Conservation (phyloP, 1,139 yeast species). For the Protomyces inouyei region DNA sequence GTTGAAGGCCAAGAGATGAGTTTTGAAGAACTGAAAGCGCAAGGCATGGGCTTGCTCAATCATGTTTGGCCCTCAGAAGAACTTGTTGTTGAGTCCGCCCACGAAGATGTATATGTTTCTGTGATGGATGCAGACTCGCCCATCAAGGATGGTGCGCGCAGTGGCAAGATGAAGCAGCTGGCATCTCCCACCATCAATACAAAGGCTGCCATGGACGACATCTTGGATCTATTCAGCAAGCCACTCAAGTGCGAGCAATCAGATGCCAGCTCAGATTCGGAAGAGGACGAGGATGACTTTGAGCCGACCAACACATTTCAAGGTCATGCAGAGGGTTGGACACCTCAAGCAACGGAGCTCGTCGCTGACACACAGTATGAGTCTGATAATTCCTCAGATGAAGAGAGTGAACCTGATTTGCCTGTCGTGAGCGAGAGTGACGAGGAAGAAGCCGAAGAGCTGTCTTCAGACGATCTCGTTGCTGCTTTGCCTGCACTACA, state of each 20-base stretch:
- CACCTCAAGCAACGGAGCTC: slow-evolving; percentile 6
- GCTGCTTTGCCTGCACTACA: background rate
- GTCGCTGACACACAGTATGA: slow-evolving; percentile 14
- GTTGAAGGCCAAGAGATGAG: slow-evolving; percentile 51
- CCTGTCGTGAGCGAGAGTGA: slow-evolving; percentile 26
- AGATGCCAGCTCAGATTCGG: slow-evolving; percentile 39
- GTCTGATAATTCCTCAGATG: slow-evolving; percentile 28
- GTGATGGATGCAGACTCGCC: slow-evolving; percentile 24
- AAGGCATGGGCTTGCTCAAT: slow-evolving; percentile 40
- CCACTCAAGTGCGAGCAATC: slow-evolving; percentile 45
- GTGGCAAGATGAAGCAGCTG: slow-evolving; percentile 17
- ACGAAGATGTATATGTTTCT: slow-evolving; percentile 12
- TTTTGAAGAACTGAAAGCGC: slow-evolving; percentile 59
- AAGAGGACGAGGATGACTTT: slow-evolving; percentile 30
- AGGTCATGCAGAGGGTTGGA: slow-evolving; percentile 14
- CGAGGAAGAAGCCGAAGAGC: slow-evolving; percentile 16
- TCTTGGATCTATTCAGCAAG: slow-evolving; percentile 69
- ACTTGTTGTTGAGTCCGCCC: background rate
- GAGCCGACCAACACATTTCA: slow-evolving; percentile 28
- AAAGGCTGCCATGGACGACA: slow-evolving; percentile 69
- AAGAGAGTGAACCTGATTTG: slow-evolving; percentile 26
- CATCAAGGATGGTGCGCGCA: background rate
- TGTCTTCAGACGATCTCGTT: background rate
- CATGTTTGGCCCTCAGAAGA: slow-evolving; percentile 1
- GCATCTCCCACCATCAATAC: slow-evolving; percentile 73